Evolutionary conservation across 371 early-diverging fungal species (phyloP).

Genomic region (Blakeslea trispora): DNA sequence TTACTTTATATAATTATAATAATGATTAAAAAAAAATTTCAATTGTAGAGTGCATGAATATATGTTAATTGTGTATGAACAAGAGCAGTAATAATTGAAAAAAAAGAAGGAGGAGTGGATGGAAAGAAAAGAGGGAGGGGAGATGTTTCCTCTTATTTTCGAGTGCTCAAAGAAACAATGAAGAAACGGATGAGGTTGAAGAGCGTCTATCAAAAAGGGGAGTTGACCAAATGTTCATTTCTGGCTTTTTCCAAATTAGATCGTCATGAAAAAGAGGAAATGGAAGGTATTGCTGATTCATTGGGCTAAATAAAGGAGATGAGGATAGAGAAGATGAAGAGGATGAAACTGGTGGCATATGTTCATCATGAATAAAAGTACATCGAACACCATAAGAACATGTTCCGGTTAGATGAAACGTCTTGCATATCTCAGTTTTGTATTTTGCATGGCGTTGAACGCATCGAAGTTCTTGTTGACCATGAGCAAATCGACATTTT

Average conservation of each 20-base stretch:
- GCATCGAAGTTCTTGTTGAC: conserved; percentile 73
- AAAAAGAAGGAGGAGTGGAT: too few relatives aligned
- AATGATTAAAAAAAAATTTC: too few relatives aligned
- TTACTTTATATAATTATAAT: too few relatives aligned
- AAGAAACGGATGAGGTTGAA: conserved; percentile 5
- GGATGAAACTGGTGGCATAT: not conserved
- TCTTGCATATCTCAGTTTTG: conserved; percentile 90
- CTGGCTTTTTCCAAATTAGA: too few relatives aligned
- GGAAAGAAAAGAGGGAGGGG: too few relatives aligned
- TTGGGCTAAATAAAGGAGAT: too few relatives aligned
- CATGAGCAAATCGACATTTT: conserved; percentile 98
- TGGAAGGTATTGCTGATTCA: too few relatives aligned
- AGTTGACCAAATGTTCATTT: conserved; percentile 1
- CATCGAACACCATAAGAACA: conserved; percentile 96
- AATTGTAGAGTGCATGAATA: too few relatives aligned
- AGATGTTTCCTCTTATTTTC: too few relatives aligned
- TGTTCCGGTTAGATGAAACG: conserved; percentile 85
- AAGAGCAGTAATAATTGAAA: too few relatives aligned
- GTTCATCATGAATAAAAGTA: conserved; percentile 88
- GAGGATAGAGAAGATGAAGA: not conserved
- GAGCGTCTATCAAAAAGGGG: not conserved
- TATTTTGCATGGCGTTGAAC: conserved; percentile 93
- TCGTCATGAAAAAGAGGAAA: not conserved
- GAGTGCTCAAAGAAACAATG: too few relatives aligned
- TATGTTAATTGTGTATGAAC: too few relatives aligned